Conservation (phyloP, 352 stramenopile genomes). For the Phytophthora nicotianae region DNA sequence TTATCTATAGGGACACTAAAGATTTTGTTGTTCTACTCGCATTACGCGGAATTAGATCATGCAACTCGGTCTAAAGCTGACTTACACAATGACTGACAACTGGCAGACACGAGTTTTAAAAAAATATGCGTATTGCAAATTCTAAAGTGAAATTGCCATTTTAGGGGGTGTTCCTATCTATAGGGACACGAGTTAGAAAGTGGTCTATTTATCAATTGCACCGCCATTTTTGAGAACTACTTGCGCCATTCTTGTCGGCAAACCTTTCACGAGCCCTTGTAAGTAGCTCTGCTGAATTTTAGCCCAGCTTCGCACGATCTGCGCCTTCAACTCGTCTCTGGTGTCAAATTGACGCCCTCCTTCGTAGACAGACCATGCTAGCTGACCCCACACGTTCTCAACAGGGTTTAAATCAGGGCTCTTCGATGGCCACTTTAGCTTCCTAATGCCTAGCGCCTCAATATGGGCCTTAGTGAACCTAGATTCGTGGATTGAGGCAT, state of each 20-base stretch:
- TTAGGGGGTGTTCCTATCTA: neutral
- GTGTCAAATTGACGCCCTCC: neutral
- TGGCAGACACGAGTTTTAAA: neutral
- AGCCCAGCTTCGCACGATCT: neutral
- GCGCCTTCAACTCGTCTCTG: neutral
- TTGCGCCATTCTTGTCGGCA: neutral
- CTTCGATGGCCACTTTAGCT: neutral
- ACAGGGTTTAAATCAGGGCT: neutral
- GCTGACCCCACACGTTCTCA: neutral
- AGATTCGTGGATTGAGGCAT: conserved; percentile 1
- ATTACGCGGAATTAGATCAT: neutral
- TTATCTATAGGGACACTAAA: neutral
- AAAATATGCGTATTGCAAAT: neutral
- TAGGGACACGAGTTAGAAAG: neutral
- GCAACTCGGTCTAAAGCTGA: neutral
- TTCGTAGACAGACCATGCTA: conserved; percentile 1
- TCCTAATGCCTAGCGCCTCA: neutral
- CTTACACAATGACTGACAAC: neutral
- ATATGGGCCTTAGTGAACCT: neutral
- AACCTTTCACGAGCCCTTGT: neutral
- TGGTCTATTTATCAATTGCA: neutral
- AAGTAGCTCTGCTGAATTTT: neutral
- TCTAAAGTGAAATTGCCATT: neutral
- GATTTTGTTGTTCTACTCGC: neutral
- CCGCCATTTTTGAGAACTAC: neutral